Percentiles rank a stretch among this genome's conserved stretches.
Conservation (phyloP, 179 eudicot species). For the Sideroxylon spinosum region DNA sequence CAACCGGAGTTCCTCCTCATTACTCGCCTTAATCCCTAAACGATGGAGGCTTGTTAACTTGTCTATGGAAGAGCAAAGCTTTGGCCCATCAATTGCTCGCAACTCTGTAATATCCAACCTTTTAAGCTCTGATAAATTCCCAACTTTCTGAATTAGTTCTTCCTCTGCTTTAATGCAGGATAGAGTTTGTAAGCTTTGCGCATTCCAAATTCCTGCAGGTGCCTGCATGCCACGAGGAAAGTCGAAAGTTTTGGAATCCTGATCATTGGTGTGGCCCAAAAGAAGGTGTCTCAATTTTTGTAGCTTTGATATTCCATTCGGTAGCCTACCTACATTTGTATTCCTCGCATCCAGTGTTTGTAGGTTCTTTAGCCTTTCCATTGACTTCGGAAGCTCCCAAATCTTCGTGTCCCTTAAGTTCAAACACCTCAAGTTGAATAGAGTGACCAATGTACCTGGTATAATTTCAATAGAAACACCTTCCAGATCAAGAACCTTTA, state of each 20-base stretch:
- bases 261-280: constrained; percentile 12
- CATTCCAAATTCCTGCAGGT: constrained; percentile 23
- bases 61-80: constrained; percentile 28
- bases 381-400: constrained; percentile 37
- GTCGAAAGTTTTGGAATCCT: constrained; percentile 6
- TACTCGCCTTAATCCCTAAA: constrained; percentile 21
- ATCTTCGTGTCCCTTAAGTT: constrained; percentile 44
- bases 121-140: constrained; percentile 25
- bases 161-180: constrained; percentile 31
- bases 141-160: constrained; percentile 22
- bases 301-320: constrained; percentile 21
- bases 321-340: constrained; percentile 24
- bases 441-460: constrained; percentile 34
- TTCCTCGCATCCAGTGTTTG: constrained; percentile 34
- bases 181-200: constrained; percentile 27
- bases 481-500: constrained; percentile 43
- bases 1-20: constrained; percentile 20
- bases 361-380: constrained; percentile 42
- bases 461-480: constrained; percentile 31
- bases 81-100: constrained; percentile 22
- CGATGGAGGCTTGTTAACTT: constrained; percentile 24
- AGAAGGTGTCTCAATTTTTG: constrained; percentile 30
- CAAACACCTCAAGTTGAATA: constrained; percentile 53
- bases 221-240: constrained; percentile 17
- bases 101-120: constrained; percentile 27